Evolutionary conservation across 2,329 filamentous ascomycete genomes (phyloP), one percentile per base, ranked within the genome.

Genomic region (Decorospora gaudefroyi): DNA sequence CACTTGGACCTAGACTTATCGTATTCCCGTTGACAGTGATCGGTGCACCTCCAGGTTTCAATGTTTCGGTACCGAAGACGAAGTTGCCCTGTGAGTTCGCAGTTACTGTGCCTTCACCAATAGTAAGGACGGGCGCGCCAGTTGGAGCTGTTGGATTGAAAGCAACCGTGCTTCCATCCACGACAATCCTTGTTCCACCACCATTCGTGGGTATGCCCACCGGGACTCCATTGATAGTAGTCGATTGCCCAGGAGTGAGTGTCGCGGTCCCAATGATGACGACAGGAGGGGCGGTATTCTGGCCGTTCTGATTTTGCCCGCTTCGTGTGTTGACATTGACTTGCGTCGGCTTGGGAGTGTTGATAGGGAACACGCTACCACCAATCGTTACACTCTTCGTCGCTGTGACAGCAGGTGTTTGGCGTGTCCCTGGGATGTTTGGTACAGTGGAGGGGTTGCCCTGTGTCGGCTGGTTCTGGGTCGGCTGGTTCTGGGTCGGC

Each of bases 21-120:
- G 59, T 64, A 19, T 68, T 71, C 4, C 56, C 72, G 26, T 67
- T 63, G 0, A 74, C 57, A 1, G 61, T 64, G 12, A 74, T 56
- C 1, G 65, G 54, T 5, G 66, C 52, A 1, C 70, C 70, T 17
- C 58, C 11, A 57, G 56, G 7, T 53, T 62, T 34, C 52, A 53
- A 21, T 13, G 19, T 56, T 49, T 29, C 68, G 39, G 62, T 55
- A 10, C 61, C 68, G n/a, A 73, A 42, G 5, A 68, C 42, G 26
- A 68, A 69, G 23, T 66, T 51, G 11, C 67, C 62, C 19, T 59
- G 53, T 6, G 65, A 42, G 15, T 68, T 67, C 12, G 69, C 61
- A 1, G 66, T 64, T 22, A 71, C 40, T 10, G 52, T 57, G 6
- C 49, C 54, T 2, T 54, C 45, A 11, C 62, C 64, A 3, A 67